Conservation (phyloP, 1,139 yeast genomes). For the Geotrichum reessii region DNA sequence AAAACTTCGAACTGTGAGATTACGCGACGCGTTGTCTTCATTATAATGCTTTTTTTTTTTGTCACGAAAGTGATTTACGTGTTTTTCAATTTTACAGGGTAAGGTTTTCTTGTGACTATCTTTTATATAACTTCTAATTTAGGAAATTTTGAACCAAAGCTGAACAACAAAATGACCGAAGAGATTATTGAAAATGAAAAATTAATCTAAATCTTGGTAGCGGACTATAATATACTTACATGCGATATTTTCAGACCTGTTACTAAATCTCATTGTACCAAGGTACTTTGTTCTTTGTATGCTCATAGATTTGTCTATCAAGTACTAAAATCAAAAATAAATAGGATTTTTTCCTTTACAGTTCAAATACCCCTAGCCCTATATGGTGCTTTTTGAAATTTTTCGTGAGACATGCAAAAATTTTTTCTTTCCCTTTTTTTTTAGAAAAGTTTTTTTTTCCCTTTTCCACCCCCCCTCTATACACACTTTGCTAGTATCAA, state of each 20-base stretch:
- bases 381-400: neutral
- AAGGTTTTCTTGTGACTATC: neutral
- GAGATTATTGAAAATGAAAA: no score
- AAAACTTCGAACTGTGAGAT: no score
- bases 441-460: neutral
- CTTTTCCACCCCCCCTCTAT: neutral
- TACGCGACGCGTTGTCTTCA: no score
- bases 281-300: neutral
- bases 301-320: no score
- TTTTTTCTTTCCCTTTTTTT: neutral
- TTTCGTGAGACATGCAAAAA: neutral
- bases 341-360: no score
- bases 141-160: neutral
- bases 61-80: no score
- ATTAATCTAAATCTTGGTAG: neutral
- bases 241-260: no score
- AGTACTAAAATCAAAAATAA: no score
- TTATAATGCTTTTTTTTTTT: no score
- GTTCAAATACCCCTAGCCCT: neutral
- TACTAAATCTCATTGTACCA: no score
- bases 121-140: neutral
- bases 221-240: neutral
- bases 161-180: neutral
- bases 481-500: neutral
- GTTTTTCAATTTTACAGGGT: neutral